Evolutionary conservation across 345 rosid species (phyloP).

Genomic region (Syzygium oleosum): DNA sequence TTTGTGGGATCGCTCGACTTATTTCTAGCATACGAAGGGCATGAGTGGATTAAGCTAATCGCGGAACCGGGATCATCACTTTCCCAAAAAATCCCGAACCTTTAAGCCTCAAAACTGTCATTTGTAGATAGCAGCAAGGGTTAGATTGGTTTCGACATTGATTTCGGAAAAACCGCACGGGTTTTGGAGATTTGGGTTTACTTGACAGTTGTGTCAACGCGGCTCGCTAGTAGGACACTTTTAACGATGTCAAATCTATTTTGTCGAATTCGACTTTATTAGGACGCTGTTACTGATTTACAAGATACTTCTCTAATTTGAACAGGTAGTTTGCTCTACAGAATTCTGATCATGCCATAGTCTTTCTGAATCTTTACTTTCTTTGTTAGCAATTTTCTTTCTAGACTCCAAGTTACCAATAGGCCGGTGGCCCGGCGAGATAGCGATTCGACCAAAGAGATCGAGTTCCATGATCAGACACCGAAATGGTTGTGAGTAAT

Average conservation of each 20-base stretch:
- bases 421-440: neutral
- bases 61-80: neutral
- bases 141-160: neutral
- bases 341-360: neutral
- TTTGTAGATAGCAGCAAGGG: neutral
- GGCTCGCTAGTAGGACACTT: neutral
- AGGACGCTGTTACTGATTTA: neutral
- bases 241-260: neutral
- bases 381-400: neutral
- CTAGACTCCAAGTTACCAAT: neutral
- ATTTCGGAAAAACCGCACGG: neutral
- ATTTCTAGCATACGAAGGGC: neutral
- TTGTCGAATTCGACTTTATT: neutral
- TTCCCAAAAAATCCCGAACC: neutral
- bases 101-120: neutral
- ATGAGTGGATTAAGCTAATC: neutral
- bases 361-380: neutral
- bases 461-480: neutral
- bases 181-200: neutral
- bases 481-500: neutral
- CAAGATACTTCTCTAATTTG: neutral
- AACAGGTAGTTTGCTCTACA: neutral
- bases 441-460: neutral
- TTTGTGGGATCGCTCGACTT: neutral
- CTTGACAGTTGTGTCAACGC: neutral